phyloP scores from a whole-genome alignment of 2,329 filamentous ascomycete genomes.

The Sarocladium strictum region DNA sequence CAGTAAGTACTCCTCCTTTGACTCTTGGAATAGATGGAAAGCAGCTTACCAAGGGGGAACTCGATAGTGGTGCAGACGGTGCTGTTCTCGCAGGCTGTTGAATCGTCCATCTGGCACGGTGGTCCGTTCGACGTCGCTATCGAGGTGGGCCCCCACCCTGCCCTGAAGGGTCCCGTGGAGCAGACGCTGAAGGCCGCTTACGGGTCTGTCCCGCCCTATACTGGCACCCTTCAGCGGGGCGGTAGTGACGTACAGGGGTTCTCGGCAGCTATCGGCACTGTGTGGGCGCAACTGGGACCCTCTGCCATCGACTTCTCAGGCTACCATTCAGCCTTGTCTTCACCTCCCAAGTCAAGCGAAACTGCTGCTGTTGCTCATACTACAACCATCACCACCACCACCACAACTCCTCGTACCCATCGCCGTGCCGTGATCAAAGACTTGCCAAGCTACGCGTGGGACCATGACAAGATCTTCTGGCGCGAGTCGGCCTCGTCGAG shows the following conservation, averaged over 20 bases:
- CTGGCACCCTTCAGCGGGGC: background rate
- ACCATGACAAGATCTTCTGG: conserved; percentile 47
- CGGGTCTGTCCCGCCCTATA: background rate
- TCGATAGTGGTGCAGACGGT: background rate
- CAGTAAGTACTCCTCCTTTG: too few relatives aligned
- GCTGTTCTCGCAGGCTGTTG: background rate
- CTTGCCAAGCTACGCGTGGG: conserved; percentile 49
- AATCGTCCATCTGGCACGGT: background rate
- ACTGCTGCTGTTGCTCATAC: conserved; percentile 14
- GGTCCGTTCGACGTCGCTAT: conserved; percentile 14
- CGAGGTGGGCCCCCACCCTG: conserved; percentile 42
- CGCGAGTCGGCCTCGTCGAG: conserved; percentile 42
- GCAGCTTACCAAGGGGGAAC: too few relatives aligned
- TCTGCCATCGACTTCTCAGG: background rate
- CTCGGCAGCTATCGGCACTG: conserved; percentile 25
- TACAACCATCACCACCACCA: conserved; percentile 21
- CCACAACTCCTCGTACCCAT: conserved; percentile 14
- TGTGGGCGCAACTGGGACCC: conserved; percentile 24
- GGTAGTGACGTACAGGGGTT: conserved; percentile 18
- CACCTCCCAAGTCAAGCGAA: conserved; percentile 18
- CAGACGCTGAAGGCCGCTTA: conserved; percentile 34
- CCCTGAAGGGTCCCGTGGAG: conserved; percentile 38
- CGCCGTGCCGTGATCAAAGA: conserved; percentile 29
- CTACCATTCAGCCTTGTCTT: background rate
- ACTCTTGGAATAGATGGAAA: too few relatives aligned